These are phyloP conservation scores for Oryza meyeriana DNA, from an alignment of 176 grass and related monocot genomes.

Conservation along the genomic window DNA sequence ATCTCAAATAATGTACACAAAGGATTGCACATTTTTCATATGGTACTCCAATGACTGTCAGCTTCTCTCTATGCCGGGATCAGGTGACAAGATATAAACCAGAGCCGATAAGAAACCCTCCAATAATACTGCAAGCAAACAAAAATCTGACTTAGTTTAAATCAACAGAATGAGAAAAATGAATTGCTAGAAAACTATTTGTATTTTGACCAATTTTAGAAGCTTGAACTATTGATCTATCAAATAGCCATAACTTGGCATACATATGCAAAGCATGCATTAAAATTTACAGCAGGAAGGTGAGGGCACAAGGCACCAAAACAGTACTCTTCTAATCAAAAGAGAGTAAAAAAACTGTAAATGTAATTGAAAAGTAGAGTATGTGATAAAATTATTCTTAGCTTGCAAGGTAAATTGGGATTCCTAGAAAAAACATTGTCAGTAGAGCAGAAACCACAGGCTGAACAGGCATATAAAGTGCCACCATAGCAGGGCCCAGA, in stretches of 20 bases:
- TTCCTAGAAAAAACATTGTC: constrained; percentile 78
- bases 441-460: constrained; percentile 77
- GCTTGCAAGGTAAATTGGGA: constrained; percentile 87
- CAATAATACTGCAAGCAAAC: constrained; percentile 72
- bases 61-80: constrained; percentile 62
- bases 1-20: too few relatives aligned
- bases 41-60: constrained; percentile 10
- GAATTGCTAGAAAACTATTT: neutral
- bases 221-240: neutral
- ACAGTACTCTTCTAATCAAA: neutral
- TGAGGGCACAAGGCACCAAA: neutral
- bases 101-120: constrained; percentile 76
- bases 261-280: neutral
- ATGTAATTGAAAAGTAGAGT: neutral
- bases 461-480: constrained; percentile 86
- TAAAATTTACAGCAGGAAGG: neutral
- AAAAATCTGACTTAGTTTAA: constrained; percentile 14
- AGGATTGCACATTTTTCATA: constrained; percentile 49
- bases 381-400: constrained; percentile 21
- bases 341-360: neutral
- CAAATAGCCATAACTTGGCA: neutral
- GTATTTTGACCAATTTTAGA: constrained; percentile 12
- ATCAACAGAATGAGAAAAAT: constrained; percentile 26
- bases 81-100: constrained; percentile 91
- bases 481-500: constrained; percentile 83